These are phyloP conservation scores for Yamadazyma taylorii DNA, from an alignment of 1,139 yeast genomes.

Conservation along the genomic window DNA sequence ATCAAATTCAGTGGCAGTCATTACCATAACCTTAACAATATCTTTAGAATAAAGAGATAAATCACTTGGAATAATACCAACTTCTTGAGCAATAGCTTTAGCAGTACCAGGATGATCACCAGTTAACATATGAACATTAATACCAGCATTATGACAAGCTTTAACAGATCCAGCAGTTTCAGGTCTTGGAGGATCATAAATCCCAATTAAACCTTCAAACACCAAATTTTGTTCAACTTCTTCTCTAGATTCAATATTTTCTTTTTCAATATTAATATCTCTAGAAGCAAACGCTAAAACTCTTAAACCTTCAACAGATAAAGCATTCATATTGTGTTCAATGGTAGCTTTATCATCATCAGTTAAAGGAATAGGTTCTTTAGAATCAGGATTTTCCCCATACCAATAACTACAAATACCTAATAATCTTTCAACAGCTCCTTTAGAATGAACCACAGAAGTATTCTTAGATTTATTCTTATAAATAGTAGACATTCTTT, in stretches of 20 bases:
- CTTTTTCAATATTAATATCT: conserved; percentile 17
- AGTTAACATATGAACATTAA: conserved; percentile 81
- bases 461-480: conserved; percentile 26
- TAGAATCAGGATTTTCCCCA: conserved; percentile 22
- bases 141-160: conserved; percentile 72
- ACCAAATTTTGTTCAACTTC: conserved; percentile 56
- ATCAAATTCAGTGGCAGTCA: conserved; percentile 78
- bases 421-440: conserved; percentile 76
- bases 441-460: conserved; percentile 59
- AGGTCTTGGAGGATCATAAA: conserved; percentile 79
- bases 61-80: conserved; percentile 76
- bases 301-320: conserved; percentile 70
- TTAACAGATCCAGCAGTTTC: conserved; percentile 71
- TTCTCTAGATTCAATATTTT: conserved; percentile 39
- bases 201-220: conserved; percentile 73
- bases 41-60: conserved; percentile 62
- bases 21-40: conserved; percentile 65
- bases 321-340: conserved; percentile 58
- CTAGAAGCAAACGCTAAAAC: conserved; percentile 69
- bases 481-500: conserved; percentile 72
- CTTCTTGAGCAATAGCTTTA: conserved; percentile 78
- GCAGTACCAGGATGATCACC: conserved; percentile 89
- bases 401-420: conserved; percentile 59
- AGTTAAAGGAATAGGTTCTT: conserved; percentile 35
- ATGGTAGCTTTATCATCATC: conserved; percentile 41